Conservation (phyloP, 75 land plant genomes). For the Cunninghamia lanceolata region DNA sequence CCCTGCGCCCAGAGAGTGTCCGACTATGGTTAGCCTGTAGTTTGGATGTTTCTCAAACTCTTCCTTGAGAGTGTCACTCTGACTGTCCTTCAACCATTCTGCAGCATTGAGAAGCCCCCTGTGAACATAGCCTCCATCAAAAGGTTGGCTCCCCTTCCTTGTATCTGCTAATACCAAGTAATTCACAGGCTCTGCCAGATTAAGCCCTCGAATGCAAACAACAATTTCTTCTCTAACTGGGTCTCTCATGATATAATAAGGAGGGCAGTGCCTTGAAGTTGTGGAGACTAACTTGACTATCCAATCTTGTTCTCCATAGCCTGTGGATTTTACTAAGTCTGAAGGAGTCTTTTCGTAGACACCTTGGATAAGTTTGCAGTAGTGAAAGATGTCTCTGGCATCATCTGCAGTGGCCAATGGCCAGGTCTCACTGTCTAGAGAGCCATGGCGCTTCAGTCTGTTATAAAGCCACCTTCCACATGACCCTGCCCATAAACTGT, state of each 20-base stretch:
- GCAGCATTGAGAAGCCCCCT: conserved; percentile 48
- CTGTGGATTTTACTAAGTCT: not conserved
- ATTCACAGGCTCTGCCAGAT: conserved; percentile 29
- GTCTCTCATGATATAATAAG: conserved; percentile 43
- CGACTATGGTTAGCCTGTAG: conserved; percentile 71
- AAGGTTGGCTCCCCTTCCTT: conserved; percentile 28
- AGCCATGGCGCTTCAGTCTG: conserved; percentile 13
- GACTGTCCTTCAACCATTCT: conserved; percentile 30
- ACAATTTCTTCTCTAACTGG: conserved; percentile 35
- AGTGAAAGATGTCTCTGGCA: conserved; percentile 8
- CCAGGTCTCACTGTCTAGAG: conserved; percentile 10
- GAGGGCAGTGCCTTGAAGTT: conserved; percentile 28
- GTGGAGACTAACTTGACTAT: conserved; percentile 2
- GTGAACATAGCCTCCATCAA: conserved; percentile 55
- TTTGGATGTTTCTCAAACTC: conserved; percentile 38
- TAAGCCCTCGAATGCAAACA: conserved; percentile 46
- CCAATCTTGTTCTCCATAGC: conserved; percentile 3
- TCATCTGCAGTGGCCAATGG: conserved; percentile 1
- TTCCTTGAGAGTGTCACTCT: conserved; percentile 15
- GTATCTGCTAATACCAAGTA: conserved; percentile 39
- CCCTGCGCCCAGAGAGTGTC: conserved; percentile 98
- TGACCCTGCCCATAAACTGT: conserved; percentile 5
- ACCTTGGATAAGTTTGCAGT: conserved; percentile 7
- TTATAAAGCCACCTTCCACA: conserved; percentile 4
- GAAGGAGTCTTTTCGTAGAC: conserved; percentile 5